Percentiles rank a stretch among this genome's conserved stretches.
Evolutionary conservation across 768 basidiomycete species (phyloP).

Genomic region (Zangia roseola): DNA sequence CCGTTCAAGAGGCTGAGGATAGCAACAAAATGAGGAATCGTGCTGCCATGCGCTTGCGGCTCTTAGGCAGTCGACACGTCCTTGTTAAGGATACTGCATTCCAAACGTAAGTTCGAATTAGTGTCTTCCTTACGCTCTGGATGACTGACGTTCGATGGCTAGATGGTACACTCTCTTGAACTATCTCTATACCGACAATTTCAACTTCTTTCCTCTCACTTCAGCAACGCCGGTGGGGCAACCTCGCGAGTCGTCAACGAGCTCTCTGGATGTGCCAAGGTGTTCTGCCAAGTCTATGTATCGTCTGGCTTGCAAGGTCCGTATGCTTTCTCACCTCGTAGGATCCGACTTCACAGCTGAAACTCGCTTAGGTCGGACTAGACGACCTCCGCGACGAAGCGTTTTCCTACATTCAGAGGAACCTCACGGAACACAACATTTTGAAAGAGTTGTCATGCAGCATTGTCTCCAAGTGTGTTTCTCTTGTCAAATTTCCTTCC

Average conservation of each 20-base stretch:
- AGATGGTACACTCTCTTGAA: conserved; percentile 41
- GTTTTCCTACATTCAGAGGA: conserved; percentile 11
- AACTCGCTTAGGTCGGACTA: conserved; percentile 13
- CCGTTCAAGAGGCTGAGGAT: neutral
- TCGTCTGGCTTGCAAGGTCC: conserved; percentile 40
- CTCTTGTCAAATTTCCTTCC: neutral
- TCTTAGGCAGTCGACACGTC: conserved; percentile 23
- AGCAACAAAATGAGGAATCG: neutral
- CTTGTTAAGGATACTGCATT: conserved; percentile 30
- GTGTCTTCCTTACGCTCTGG: neutral
- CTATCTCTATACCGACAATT: conserved; percentile 38
- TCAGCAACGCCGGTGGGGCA: conserved; percentile 6
- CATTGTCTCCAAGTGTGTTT: conserved; percentile 15
- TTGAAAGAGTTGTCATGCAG: conserved; percentile 22
- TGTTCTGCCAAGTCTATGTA: conserved; percentile 49
- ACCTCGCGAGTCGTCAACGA: conserved; percentile 1
- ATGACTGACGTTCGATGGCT: neutral
- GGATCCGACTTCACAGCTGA: neutral
- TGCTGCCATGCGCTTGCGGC: conserved; percentile 6
- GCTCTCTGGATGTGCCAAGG: conserved; percentile 3
- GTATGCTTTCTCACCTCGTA: neutral
- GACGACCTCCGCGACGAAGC: conserved; percentile 19
- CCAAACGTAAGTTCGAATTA: conserved; percentile 19
- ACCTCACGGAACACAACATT: conserved; percentile 23
- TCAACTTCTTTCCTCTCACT: conserved; percentile 32